Conservation (phyloP, 2,329 filamentous ascomycete genomes). For the Sclerotinia sclerotiorum region DNA sequence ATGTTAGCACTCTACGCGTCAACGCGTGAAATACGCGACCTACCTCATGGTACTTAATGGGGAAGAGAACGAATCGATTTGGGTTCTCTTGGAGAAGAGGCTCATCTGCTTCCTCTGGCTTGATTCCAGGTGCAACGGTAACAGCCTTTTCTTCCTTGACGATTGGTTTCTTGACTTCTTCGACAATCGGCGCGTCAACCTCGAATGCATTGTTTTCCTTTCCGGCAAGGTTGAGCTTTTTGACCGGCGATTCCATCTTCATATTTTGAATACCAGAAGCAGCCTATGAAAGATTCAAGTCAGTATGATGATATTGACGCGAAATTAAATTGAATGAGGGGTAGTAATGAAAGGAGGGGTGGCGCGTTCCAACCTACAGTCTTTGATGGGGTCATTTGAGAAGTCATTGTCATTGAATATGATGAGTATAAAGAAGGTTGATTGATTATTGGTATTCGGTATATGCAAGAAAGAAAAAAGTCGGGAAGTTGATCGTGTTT, state of each 20-base stretch:
- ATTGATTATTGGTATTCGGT: slow-evolving; percentile 27
- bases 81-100: slow-evolving; percentile 94
- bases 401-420: slow-evolving; percentile 58
- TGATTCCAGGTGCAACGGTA: slow-evolving; percentile 52
- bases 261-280: slow-evolving; percentile 82
- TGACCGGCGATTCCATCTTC: slow-evolving; percentile 89
- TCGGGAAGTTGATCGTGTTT: slow-evolving; percentile 24
- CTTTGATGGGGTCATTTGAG: slow-evolving; percentile 73
- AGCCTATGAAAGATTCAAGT: slow-evolving; percentile 56
- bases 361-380: slow-evolving; percentile 52
- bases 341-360: slow-evolving; percentile 42
- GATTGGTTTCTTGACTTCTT: slow-evolving; percentile 57
- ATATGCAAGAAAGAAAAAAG: slow-evolving; percentile 25
- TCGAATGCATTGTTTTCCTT: slow-evolving; percentile 76
- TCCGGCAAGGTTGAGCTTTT: slow-evolving; percentile 83
- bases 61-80: slow-evolving; percentile 94
- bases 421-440: slow-evolving; percentile 17
- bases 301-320: slow-evolving; percentile 34
- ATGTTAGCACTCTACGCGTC: slow-evolving; percentile 66
- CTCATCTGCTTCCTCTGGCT: slow-evolving; percentile 75
- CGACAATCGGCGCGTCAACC: slow-evolving; percentile 50
- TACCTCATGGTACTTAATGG: slow-evolving; percentile 99
- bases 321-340: slow-evolving; percentile 27
- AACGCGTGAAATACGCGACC: slow-evolving; percentile 50
- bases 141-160: slow-evolving; percentile 49